These are phyloP conservation scores for Ichthyophthirius multifiliis DNA, from an alignment of 169 alveolate genomes.

Conservation along the genomic window DNA sequence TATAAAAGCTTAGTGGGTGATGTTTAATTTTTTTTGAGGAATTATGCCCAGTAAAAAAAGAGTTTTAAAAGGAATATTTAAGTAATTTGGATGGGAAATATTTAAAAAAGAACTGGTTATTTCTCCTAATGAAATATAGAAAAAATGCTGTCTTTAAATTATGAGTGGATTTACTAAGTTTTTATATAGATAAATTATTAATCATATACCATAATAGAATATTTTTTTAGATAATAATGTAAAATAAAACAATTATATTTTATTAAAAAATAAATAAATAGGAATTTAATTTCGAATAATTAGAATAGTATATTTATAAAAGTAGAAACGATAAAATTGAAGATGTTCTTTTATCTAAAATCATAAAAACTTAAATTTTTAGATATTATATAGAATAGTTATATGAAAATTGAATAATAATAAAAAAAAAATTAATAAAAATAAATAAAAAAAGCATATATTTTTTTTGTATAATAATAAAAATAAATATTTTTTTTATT, in stretches of 20 bases:
- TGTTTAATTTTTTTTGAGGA: no score
- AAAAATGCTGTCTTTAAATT: background rate
- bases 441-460: background rate
- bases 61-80: background rate
- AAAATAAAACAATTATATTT: background rate
- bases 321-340: background rate
- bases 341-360: background rate
- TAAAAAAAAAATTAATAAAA: background rate
- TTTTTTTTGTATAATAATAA: no score
- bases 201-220: background rate
- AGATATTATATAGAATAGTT: background rate
- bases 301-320: background rate
- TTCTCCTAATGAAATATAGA: background rate
- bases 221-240: background rate
- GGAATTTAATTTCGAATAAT: background rate
- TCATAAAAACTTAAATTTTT: background rate
- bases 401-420: no score
- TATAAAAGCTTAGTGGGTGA: background rate
- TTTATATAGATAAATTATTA: background rate
- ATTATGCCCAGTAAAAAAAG: no score
- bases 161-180: background rate
- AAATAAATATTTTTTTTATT: background rate
- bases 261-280: background rate
- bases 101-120: background rate
- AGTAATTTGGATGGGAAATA: background rate